Percentiles rank a stretch among this genome's conserved stretches.
phyloP scores from a whole-genome alignment of 345 rosid species.

The Aurinia saxatilis region DNA sequence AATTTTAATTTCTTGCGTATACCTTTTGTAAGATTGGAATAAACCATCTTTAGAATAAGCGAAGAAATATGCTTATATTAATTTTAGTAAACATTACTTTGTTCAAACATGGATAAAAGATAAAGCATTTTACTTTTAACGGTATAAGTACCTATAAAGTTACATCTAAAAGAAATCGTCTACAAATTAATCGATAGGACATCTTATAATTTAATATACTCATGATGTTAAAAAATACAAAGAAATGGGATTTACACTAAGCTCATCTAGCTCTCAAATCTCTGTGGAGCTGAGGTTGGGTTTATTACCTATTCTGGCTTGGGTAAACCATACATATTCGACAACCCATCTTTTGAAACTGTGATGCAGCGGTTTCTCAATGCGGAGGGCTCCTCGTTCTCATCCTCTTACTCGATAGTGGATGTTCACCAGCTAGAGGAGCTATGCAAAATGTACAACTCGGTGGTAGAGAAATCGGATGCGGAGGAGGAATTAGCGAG shows the following conservation, averaged over 20 bases:
- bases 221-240: too few species aligned
- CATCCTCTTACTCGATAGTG: neutral
- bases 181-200: too few species aligned
- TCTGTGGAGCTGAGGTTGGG: neutral
- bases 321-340: conserved; percentile 12
- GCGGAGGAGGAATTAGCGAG: neutral
- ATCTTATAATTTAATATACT: too few species aligned
- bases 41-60: too few species aligned
- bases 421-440: neutral
- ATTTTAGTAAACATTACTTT: too few species aligned
- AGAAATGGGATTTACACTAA: neutral
- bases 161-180: too few species aligned
- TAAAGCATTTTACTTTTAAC: too few species aligned
- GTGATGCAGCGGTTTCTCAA: conserved; percentile 1
- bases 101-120: too few species aligned
- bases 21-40: too few species aligned
- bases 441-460: neutral
- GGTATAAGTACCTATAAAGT: too few species aligned
- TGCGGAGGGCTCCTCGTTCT: neutral
- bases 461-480: neutral
- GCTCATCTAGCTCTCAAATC: neutral
- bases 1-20: too few species aligned
- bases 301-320: neutral
- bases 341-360: conserved; percentile 2
- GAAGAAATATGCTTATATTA: too few species aligned